phyloP scores from a whole-genome alignment of 495 filamentous ascomycete species.

The Aspergillus funiculosus region DNA sequence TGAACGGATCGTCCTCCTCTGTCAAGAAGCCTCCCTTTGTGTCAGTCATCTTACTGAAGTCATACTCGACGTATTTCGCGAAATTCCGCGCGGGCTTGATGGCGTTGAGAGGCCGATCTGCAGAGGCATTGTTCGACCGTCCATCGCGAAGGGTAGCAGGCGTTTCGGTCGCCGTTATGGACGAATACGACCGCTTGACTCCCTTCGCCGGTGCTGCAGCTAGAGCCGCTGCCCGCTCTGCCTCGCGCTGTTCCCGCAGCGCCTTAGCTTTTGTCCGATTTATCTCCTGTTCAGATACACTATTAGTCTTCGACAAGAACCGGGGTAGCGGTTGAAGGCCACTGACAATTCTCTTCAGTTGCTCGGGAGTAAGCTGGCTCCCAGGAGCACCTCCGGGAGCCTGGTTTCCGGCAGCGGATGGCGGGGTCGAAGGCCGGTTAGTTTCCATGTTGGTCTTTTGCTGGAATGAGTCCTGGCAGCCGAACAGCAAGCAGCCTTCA shows the following conservation, averaged over 20 bases:
- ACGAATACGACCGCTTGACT: conserved; percentile 55
- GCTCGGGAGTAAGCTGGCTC: conserved; percentile 66
- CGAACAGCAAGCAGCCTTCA: too few species aligned
- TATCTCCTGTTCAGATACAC: conserved; percentile 57
- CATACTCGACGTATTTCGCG: conserved; percentile 89
- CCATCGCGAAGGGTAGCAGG: conserved; percentile 67
- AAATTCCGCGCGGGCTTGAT: conserved; percentile 77
- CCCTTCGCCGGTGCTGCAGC: conserved; percentile 31
- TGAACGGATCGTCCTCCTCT: conserved; percentile 82
- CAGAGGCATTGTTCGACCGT: conserved; percentile 35
- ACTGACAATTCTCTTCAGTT: conserved; percentile 62
- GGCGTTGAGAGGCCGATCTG: conserved; percentile 42
- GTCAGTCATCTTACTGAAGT: conserved; percentile 95
- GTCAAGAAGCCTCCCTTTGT: conserved; percentile 93
- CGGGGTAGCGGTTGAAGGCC: not conserved
- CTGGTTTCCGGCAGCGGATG: conserved; percentile 33
- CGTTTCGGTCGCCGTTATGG: conserved; percentile 54
- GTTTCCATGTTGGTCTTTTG: conserved; percentile 25
- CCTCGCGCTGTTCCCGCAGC: conserved; percentile 63
- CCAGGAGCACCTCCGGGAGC: conserved; percentile 38
- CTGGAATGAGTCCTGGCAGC: too few species aligned
- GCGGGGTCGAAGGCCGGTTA: conserved; percentile 58
- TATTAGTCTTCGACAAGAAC: conserved; percentile 11
- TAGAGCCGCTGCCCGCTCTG: conserved; percentile 38
- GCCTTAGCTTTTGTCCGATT: conserved; percentile 91